Conservation (phyloP, 768 basidiomycete genomes). For the Mycena belliarum region DNA sequence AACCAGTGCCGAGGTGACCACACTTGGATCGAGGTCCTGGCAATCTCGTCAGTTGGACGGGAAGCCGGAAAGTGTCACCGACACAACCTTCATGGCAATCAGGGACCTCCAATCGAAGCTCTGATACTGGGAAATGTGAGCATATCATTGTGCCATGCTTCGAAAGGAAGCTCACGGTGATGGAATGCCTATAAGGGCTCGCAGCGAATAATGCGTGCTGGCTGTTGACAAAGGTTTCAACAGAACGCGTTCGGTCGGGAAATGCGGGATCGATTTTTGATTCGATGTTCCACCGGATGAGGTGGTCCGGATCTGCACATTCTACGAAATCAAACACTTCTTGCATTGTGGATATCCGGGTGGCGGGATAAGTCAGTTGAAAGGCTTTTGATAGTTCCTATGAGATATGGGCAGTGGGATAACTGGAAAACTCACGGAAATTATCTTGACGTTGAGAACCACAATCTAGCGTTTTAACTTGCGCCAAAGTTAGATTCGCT, state of each 20-base stretch:
- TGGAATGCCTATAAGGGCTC: constrained; percentile 62
- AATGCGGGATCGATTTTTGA: constrained; percentile 67
- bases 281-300: constrained; percentile 72
- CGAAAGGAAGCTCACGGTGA: constrained; percentile 50
- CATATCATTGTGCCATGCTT: neutral
- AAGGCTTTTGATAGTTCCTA: too few species aligned
- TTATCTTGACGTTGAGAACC: constrained; percentile 62
- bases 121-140: constrained; percentile 53
- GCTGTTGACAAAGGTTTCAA: constrained; percentile 60
- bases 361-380: constrained; percentile 66
- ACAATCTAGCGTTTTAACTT: constrained; percentile 80
- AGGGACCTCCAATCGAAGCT: constrained; percentile 84
- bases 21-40: constrained; percentile 54
- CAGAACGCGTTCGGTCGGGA: constrained; percentile 51
- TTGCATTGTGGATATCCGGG: constrained; percentile 69
- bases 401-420: too few species aligned
- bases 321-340: constrained; percentile 77
- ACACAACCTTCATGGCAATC: constrained; percentile 67
- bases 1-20: constrained; percentile 65
- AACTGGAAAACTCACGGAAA: constrained; percentile 49
- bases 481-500: constrained; percentile 76
- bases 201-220: constrained; percentile 59
- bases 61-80: neutral
- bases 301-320: constrained; percentile 67
- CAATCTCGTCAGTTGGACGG: neutral